Conservation (phyloP, 2,329 filamentous ascomycete species). For the Aureobasidium subglaciale region DNA sequence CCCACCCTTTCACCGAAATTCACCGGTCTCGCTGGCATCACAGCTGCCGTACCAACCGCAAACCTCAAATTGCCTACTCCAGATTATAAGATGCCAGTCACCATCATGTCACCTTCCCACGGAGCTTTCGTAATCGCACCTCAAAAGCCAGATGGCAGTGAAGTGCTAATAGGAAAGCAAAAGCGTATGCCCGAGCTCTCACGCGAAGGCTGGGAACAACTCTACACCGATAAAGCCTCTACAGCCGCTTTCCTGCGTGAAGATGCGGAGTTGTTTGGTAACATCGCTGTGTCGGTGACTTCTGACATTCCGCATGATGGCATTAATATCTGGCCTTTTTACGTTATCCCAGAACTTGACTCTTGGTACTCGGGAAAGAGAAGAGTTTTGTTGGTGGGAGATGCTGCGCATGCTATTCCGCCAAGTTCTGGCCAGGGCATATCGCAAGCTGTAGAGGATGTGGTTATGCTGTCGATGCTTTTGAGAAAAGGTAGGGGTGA, state of each 20-base stretch:
- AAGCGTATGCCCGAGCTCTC: conserved; percentile 27
- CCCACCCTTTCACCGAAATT: conserved; percentile 21
- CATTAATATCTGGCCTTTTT: conserved; percentile 24
- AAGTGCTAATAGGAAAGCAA: conserved; percentile 33
- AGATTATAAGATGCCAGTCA: conserved; percentile 26
- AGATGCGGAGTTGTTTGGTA: not conserved
- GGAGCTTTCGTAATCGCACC: conserved; percentile 35
- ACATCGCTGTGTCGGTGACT: conserved; percentile 21
- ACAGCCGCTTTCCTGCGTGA: conserved; percentile 17
- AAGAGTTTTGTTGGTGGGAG: conserved; percentile 48
- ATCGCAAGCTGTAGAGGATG: conserved; percentile 51
- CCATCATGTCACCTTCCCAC: conserved; percentile 28
- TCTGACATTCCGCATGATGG: conserved; percentile 16
- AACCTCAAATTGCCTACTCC: conserved; percentile 21
- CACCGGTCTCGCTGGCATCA: conserved; percentile 21
- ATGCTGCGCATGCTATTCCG: conserved; percentile 51
- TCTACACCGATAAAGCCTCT: conserved; percentile 26
- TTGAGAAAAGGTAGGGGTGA: conserved; percentile 18
- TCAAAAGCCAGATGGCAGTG: conserved; percentile 29
- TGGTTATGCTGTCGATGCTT: conserved; percentile 40
- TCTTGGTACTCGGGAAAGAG: conserved; percentile 37
- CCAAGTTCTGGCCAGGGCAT: conserved; percentile 50
- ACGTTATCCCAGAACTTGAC: conserved; percentile 33
- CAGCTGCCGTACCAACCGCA: conserved; percentile 19
- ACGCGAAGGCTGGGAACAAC: conserved; percentile 28